phyloP scores from a whole-genome alignment of 2,329 filamentous ascomycete species.

The Stylonectria norvegica region DNA sequence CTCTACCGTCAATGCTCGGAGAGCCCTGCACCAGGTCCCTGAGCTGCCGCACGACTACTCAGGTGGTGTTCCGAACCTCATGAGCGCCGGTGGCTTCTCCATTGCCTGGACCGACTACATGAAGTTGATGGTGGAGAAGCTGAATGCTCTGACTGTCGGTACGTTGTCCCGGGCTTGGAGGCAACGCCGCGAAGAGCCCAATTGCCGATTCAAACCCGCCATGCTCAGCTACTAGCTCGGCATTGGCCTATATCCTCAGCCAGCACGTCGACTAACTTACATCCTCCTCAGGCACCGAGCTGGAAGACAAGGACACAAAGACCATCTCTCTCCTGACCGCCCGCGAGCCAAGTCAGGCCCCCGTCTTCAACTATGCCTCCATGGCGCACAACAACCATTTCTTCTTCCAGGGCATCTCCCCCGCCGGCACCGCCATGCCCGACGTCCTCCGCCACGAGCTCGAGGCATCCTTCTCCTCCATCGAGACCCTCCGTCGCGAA shows the following conservation, averaged over 20 bases:
- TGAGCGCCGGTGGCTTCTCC: constrained; percentile 66
- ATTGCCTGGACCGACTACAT: constrained; percentile 85
- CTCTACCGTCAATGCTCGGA: constrained; percentile 34
- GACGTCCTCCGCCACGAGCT: constrained; percentile 56
- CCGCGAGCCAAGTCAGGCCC: constrained; percentile 72
- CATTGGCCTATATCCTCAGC: no score
- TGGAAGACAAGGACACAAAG: constrained; percentile 60
- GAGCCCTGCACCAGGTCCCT: constrained; percentile 49
- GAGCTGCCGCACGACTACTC: constrained; percentile 44
- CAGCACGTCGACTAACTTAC: constrained; percentile 8
- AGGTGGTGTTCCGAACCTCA: constrained; percentile 63
- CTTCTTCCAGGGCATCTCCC: constrained; percentile 63
- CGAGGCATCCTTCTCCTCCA: constrained; percentile 69
- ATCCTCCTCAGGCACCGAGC: constrained; percentile 55
- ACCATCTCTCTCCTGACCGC: constrained; percentile 71
- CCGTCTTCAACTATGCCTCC: constrained; percentile 91
- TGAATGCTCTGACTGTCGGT: constrained; percentile 75
- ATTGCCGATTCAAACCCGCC: no score
- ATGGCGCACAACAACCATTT: constrained; percentile 91
- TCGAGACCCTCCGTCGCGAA: constrained; percentile 77
- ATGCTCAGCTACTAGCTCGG: no score
- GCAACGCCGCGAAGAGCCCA: constrained; percentile 4
- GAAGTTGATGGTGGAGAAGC: constrained; percentile 65
- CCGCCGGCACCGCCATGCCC: constrained; percentile 51
- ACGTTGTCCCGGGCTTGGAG: constrained; percentile 29